phyloP scores from a whole-genome alignment of 345 rosid genomes.

The Clarkia xantiana region DNA sequence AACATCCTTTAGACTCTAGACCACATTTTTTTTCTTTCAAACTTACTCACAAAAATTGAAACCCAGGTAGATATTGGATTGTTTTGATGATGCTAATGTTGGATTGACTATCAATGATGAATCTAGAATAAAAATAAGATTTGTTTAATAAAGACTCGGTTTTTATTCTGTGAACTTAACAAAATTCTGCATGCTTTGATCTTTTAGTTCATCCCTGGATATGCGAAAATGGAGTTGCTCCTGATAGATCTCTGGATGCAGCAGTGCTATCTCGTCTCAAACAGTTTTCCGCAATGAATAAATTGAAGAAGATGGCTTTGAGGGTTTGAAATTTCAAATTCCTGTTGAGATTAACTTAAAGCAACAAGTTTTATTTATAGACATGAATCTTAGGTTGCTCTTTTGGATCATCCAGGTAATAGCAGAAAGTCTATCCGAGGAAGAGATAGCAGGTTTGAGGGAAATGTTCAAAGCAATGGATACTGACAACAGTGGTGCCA shows the following conservation, averaged over 20 bases:
- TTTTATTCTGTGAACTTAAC: background rate
- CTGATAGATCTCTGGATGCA: constrained; percentile 80
- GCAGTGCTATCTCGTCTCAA: constrained; percentile 97
- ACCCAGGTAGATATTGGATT: background rate
- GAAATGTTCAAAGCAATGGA: constrained; percentile 95
- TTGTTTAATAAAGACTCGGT: too few relatives aligned
- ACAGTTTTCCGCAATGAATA: constrained; percentile 97
- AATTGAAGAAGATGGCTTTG: constrained; percentile 96
- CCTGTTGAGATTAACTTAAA: background rate
- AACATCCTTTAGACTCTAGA: background rate
- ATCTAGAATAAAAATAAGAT: too few relatives aligned
- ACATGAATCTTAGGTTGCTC: background rate
- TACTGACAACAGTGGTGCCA: constrained; percentile 93
- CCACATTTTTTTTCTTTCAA: background rate
- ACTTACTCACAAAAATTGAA: too few relatives aligned
- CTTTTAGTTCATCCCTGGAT: constrained; percentile 93
- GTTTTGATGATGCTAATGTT: too few relatives aligned
- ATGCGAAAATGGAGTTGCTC: constrained; percentile 97
- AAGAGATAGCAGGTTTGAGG: constrained; percentile 91
- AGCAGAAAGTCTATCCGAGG: constrained; percentile 97
- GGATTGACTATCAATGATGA: too few relatives aligned
- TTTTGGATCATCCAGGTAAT: constrained; percentile 49
- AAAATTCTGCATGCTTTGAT: background rate
- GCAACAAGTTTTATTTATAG: background rate
- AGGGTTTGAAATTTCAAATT: constrained; percentile 24